Percentiles rank a stretch among this genome's conserved stretches.
These are phyloP conservation scores for Fallopia convolvulus DNA, from an alignment of 148 eudicot species.

Conservation along the genomic window DNA sequence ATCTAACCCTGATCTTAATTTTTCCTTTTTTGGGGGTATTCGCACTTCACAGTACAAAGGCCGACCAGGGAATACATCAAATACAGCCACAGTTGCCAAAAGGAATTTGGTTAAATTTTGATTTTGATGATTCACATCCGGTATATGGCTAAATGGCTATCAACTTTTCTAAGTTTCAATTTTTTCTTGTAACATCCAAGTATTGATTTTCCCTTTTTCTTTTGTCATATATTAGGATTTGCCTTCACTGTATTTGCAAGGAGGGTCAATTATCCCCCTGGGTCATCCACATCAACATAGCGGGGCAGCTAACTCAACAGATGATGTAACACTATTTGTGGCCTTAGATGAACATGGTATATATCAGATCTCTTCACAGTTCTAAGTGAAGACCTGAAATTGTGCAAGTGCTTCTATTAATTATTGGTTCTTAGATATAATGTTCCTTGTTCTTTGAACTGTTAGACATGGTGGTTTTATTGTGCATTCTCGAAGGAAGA, in stretches of 20 bases:
- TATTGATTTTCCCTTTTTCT: constrained; percentile 7
- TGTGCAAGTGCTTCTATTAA: neutral
- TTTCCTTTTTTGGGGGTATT: neutral
- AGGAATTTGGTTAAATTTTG: constrained; percentile 86
- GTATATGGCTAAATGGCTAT: constrained; percentile 34
- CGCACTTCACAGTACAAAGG: constrained; percentile 43
- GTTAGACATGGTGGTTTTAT: too few species aligned
- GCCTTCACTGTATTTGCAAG: constrained; percentile 70
- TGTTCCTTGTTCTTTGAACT: too few species aligned
- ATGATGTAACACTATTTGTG: constrained; percentile 75
- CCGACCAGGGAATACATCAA: constrained; percentile 46
- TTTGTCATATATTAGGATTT: constrained; percentile 49
- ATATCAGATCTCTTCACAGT: neutral
- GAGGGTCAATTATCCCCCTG: constrained; percentile 84
- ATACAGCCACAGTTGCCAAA: constrained; percentile 57
- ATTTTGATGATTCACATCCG: constrained; percentile 96
- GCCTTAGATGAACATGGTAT: constrained; percentile 89
- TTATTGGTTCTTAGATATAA: neutral
- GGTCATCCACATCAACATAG: constrained; percentile 72
- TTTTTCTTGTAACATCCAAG: neutral
- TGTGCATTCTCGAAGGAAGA: too few species aligned
- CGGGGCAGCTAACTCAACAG: constrained; percentile 66
- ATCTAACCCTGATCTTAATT: neutral
- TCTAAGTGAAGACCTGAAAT: neutral
- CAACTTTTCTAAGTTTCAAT: neutral